Percentiles rank a stretch among this genome's conserved stretches.
These are phyloP conservation scores for Chamaenerion angustifolium DNA, from an alignment of 345 rosid genomes.

Conservation along the genomic window DNA sequence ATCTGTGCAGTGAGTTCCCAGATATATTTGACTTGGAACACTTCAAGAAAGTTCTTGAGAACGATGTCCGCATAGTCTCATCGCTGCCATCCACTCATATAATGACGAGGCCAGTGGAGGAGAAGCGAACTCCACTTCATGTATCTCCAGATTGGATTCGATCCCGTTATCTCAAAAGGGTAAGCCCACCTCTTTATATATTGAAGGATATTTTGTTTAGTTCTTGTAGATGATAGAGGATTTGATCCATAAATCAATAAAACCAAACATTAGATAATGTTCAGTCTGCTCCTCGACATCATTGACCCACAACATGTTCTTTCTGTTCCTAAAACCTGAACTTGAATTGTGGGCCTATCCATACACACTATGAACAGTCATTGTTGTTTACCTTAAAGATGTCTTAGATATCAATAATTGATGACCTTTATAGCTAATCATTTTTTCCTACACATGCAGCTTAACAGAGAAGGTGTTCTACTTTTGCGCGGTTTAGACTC, in stretches of 20 bases:
- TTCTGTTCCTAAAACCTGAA: no score
- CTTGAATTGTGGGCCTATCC: constrained; percentile 8
- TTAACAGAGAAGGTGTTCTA: constrained; percentile 73
- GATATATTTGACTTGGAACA: constrained; percentile 89
- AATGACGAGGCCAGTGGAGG: constrained; percentile 42
- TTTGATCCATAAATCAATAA: not conserved
- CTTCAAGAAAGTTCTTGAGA: constrained; percentile 63
- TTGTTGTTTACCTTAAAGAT: no score
- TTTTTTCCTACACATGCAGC: constrained; percentile 30
- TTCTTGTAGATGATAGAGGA: not conserved
- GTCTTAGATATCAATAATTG: no score
- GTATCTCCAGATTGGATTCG: constrained; percentile 44
- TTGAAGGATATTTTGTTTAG: not conserved
- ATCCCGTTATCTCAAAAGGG: constrained; percentile 70
- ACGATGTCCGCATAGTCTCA: constrained; percentile 78
- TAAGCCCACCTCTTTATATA: constrained; percentile 16
- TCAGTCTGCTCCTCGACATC: no score
- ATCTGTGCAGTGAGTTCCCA: constrained; percentile 65
- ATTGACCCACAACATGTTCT: constrained; percentile 19
- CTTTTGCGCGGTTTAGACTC: constrained; percentile 88
- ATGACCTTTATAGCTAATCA: constrained; percentile 38
- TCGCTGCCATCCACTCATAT: constrained; percentile 11
- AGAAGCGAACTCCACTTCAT: constrained; percentile 48
- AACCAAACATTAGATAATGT: no score
- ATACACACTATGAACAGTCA: constrained; percentile 58